Evolutionary conservation across 495 filamentous ascomycete genomes (phyloP), one percentile per base, ranked within the genome.

Genomic region (Penicillium samsonianum): DNA sequence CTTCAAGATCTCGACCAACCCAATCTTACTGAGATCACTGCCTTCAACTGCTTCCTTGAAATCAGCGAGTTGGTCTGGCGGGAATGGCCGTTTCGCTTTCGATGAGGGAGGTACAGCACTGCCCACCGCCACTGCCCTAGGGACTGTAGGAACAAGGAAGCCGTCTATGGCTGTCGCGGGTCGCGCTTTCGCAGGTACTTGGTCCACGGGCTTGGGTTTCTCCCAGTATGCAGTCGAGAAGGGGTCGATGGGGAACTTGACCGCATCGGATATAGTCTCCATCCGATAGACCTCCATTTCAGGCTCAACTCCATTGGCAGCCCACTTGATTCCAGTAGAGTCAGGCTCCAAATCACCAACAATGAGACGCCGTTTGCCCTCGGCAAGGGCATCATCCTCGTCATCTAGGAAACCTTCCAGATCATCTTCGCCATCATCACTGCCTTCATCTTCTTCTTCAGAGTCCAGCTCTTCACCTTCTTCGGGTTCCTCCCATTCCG

Each of bases 401-500:
- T 82, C 80, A 50, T 82, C 80, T 6, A 83, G 63, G 53, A 83
- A 83, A 1, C 69, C 80, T 30, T 82, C 79, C 73, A 82, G 78
- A 41, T 83, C 80, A 57, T 81, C 80, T 1, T 80, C 80, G 0
- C 75, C 80, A 10, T 81, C 80, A 9, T 81, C 79, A 46, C 76
- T 79, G 7, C 51, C 71, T n/a, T 77, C 75, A 7, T 96, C 93
- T 42, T 95, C 91, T 20, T 89, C 89, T 52, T 92, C 88, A 0
- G 85, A 88, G 54, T 84, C 83, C 5, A 90, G 70, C 42, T 92
- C 87, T 62, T 92, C 90, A 48, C 87, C 90, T 65, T 94, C 90
- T 50, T 89, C 89, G 3, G 85, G 83, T 63, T 88, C 86, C 60
- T 91, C 88, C 91, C 94, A 98, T 72, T 97, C 95, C 0, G 88